These are phyloP conservation scores for Phytophthora podocarpi DNA, from an alignment of 352 stramenopile genomes.

Conservation along the genomic window DNA sequence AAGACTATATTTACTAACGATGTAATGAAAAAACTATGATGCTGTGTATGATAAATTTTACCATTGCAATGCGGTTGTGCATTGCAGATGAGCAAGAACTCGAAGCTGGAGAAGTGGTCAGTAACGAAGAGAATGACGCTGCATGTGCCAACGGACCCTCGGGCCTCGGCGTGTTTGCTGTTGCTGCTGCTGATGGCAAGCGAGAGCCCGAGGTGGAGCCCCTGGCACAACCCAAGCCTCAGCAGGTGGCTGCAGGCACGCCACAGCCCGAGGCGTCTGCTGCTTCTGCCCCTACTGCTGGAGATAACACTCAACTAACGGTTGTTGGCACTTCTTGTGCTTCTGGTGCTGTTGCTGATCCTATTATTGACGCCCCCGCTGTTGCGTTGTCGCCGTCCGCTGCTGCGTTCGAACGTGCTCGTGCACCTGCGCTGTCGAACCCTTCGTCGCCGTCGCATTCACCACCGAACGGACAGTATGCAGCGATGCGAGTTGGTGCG, in stretches of 20 bases:
- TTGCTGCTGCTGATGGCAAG: constrained; percentile 22
- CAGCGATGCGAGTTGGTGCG: constrained; percentile 21
- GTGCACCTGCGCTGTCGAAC: constrained; percentile 27
- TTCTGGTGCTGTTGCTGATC: constrained; percentile 16
- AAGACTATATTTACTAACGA: neutral
- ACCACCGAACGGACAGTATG: constrained; percentile 36
- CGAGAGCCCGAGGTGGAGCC: constrained; percentile 24
- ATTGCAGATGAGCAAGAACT: constrained; percentile 53
- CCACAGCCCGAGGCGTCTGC: constrained; percentile 21
- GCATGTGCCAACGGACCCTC: constrained; percentile 30
- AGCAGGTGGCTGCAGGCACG: constrained; percentile 19
- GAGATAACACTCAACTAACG: constrained; percentile 40
- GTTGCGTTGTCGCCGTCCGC: constrained; percentile 26
- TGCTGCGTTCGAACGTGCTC: constrained; percentile 31
- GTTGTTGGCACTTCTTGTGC: constrained; percentile 39
- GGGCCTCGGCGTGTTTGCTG: constrained; percentile 26
- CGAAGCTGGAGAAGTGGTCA: constrained; percentile 67
- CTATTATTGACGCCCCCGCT: constrained; percentile 10
- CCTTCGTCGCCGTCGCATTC: constrained; percentile 20
- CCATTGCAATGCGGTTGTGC: neutral
- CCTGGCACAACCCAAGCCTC: constrained; percentile 16
- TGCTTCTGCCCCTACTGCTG: constrained; percentile 19
- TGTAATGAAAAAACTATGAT: neutral
- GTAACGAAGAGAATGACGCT: constrained; percentile 42
- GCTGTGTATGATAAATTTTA: neutral